A percentile compares a stretch with the other conserved stretches of the same genome.
Evolutionary conservation across 31 red algal genomes (phyloP).

Genomic region (Endocladia muricata): DNA sequence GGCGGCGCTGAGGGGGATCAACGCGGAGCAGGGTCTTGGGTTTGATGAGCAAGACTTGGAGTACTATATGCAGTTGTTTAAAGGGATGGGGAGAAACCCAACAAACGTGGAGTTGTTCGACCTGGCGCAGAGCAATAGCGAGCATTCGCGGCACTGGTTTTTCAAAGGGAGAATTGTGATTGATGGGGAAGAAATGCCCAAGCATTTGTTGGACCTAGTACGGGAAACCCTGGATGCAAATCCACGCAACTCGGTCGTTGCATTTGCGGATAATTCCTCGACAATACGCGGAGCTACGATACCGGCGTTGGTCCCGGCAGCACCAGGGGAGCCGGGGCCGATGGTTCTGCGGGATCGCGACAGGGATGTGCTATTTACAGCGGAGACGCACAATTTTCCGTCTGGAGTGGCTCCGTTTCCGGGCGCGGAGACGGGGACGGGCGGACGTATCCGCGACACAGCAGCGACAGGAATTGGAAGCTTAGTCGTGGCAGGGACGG

Average conservation of each 20-base stretch:
- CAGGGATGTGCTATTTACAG: slow-evolving; percentile 90
- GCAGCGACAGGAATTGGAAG: slow-evolving; percentile 96
- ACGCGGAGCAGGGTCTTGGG: slow-evolving; percentile 65
- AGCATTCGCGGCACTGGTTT: slow-evolving; percentile 99
- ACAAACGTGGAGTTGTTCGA: slow-evolving; percentile 99
- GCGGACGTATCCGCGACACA: slow-evolving; percentile 96
- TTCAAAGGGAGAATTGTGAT: slow-evolving; percentile 94
- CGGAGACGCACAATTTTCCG: slow-evolving; percentile 99
- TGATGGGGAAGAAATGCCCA: slow-evolving; percentile 63
- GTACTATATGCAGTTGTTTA: slow-evolving; percentile 91
- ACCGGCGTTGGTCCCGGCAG: slow-evolving; percentile 41
- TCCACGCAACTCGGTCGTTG: slow-evolving; percentile 86
- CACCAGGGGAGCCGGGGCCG: slow-evolving; percentile 41
- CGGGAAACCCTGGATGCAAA: slow-evolving; percentile 69
- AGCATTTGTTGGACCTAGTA: slow-evolving; percentile 83
- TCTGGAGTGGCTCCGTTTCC: slow-evolving; percentile 99
- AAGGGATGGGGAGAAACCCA: slow-evolving; percentile 81
- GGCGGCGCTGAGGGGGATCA: slow-evolving; percentile 54
- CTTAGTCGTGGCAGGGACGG: slow-evolving; percentile 73
- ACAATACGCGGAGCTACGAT: slow-evolving; percentile 71
- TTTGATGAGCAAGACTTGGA: slow-evolving; percentile 93
- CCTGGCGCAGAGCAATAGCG: slow-evolving; percentile 97
- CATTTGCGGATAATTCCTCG: slow-evolving; percentile 99
- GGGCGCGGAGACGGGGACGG: slow-evolving; percentile 98
- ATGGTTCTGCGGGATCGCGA: slow-evolving; percentile 35